A percentile compares a stretch with the other conserved stretches of the same genome.
These are phyloP conservation scores for Oehlia diaphana DNA, from an alignment of 192 early-diverging fungal species.

Conservation along the genomic window DNA sequence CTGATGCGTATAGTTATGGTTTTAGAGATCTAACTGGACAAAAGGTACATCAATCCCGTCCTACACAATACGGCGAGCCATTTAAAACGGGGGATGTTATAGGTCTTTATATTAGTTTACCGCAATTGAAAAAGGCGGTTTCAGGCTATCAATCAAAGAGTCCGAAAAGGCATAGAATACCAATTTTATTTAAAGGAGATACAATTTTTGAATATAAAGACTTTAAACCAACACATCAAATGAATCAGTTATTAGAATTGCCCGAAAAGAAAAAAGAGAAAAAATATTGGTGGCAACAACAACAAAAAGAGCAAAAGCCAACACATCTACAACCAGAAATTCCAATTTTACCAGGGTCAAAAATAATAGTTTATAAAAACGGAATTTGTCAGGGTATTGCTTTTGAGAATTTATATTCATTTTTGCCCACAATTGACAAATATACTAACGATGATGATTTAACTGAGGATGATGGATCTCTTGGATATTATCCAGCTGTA, in stretches of 20 bases:
- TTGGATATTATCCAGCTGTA: constrained; percentile 66
- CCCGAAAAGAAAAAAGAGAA: constrained; percentile 37
- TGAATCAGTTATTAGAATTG: constrained; percentile 51
- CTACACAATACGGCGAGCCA: constrained; percentile 52
- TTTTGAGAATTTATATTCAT: constrained; percentile 52
- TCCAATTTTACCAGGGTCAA: constrained; percentile 51
- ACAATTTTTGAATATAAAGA: constrained; percentile 60
- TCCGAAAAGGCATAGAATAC: constrained; percentile 46
- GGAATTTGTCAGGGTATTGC: constrained; percentile 58
- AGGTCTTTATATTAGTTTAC: constrained; percentile 59
- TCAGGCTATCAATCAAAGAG: constrained; percentile 19
- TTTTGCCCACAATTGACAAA: constrained; percentile 44
- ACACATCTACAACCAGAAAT: background rate
- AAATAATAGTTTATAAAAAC: constrained; percentile 66
- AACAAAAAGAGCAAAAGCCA: constrained; percentile 19
- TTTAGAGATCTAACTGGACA: constrained; percentile 65
- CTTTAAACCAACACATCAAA: constrained; percentile 50
- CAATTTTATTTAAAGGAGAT: constrained; percentile 55
- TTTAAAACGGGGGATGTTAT: constrained; percentile 66
- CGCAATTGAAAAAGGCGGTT: constrained; percentile 36
- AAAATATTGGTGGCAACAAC: constrained; percentile 25
- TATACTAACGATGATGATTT: constrained; percentile 46
- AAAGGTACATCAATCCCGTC: constrained; percentile 54
- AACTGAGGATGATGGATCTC: constrained; percentile 58
- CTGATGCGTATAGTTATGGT: constrained; percentile 67